These are phyloP conservation scores for Trichophyton benhamiae DNA, from an alignment of 2,329 filamentous ascomycete species.

Conservation along the genomic window DNA sequence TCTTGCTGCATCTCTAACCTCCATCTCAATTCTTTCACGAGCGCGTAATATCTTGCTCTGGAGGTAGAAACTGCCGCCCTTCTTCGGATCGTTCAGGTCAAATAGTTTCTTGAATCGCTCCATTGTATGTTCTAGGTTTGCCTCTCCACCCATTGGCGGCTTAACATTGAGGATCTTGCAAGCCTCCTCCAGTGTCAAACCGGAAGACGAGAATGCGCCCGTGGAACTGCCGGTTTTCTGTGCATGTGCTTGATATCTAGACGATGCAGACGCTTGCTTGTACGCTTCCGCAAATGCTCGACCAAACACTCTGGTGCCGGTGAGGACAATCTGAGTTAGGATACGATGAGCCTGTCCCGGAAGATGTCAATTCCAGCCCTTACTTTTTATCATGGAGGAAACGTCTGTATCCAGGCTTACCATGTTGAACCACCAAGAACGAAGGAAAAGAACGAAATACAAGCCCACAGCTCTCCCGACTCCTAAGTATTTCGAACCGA, in stretches of 20 bases:
- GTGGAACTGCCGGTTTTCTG: slow-evolving; percentile 44
- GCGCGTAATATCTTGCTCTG: slow-evolving; percentile 94
- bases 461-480: not conserved
- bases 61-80: slow-evolving; percentile 93
- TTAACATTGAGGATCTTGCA: slow-evolving; percentile 96
- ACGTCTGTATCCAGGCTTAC: not conserved
- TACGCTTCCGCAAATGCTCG: slow-evolving; percentile 90
- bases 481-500: not conserved
- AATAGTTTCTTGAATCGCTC: slow-evolving; percentile 89
- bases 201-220: slow-evolving; percentile 49
- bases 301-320: slow-evolving; percentile 80
- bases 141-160: slow-evolving; percentile 64
- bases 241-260: slow-evolving; percentile 64
- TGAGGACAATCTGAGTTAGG: slow-evolving; percentile 83
- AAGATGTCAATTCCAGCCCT: not conserved
- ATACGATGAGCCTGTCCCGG: slow-evolving; percentile 70
- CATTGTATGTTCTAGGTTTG: slow-evolving; percentile 67
- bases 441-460: not conserved
- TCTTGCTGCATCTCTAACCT: slow-evolving; percentile 61
- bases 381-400: not conserved
- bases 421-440: not conserved
- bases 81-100: slow-evolving; percentile 85
- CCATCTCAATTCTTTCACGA: slow-evolving; percentile 80
- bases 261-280: slow-evolving; percentile 82
- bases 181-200: slow-evolving; percentile 88